A percentile compares a stretch with the other conserved stretches of the same genome.
Evolutionary conservation across 441 rosid genomes (phyloP).

Genomic region (Populus hybrid): DNA sequence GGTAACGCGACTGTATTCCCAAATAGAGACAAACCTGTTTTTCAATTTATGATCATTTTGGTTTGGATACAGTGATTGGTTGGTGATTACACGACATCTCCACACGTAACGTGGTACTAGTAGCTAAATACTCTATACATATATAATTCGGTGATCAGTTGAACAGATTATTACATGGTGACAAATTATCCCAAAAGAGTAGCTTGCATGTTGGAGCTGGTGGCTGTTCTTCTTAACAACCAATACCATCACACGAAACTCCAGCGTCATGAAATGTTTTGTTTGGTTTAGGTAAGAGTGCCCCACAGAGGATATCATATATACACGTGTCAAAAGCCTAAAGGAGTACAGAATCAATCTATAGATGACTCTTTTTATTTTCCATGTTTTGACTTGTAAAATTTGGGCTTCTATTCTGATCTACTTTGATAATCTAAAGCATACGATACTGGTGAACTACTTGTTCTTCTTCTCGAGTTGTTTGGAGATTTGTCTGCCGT

Average conservation of each 20-base stretch:
- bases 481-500: not conserved
- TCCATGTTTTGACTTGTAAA: not conserved
- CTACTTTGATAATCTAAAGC: not conserved
- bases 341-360: not conserved
- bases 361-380: not conserved
- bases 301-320: not conserved
- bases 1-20: too few species aligned
- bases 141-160: not conserved
- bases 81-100: not conserved
- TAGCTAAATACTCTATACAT: not conserved
- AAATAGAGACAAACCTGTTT: not conserved
- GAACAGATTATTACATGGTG: constrained; percentile 1
- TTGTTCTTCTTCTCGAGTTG: too few species aligned
- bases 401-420: not conserved
- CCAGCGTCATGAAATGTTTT: too few species aligned
- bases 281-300: not conserved
- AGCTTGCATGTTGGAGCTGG: not conserved
- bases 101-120: not conserved
- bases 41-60: not conserved
- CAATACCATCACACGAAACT: not conserved
- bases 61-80: not conserved
- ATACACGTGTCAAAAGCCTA: not conserved
- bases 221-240: constrained; percentile 12
- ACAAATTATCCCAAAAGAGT: not conserved
- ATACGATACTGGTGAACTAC: not conserved